Evolutionary conservation across 2,329 filamentous ascomycete species (phyloP).

Genomic region (Ceratocystis lukuohia): DNA sequence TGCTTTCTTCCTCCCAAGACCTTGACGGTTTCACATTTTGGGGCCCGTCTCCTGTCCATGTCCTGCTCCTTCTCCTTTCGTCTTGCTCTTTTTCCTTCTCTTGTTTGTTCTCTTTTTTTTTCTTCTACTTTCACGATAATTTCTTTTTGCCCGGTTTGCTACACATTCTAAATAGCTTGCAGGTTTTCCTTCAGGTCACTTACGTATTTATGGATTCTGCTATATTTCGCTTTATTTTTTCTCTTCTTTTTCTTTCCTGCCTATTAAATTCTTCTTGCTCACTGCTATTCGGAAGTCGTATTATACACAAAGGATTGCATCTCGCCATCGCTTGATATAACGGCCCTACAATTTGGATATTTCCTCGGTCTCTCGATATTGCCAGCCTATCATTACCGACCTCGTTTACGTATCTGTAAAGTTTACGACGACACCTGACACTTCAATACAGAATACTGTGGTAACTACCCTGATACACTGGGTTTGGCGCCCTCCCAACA

Average conservation of each 20-base stretch:
- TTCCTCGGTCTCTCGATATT: too few species aligned
- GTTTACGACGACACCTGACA: too few species aligned
- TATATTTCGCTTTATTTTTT: background rate
- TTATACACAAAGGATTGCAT: too few species aligned
- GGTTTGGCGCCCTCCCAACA: too few species aligned
- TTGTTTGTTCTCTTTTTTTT: background rate
- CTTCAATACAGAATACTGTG: too few species aligned
- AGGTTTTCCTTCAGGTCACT: too few species aligned
- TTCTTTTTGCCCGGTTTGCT: background rate
- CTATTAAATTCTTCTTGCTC: background rate
- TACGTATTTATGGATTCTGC: background rate
- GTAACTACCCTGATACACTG: too few species aligned
- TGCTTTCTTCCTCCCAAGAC: background rate
- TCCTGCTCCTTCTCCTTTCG: background rate
- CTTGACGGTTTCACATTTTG: slow-evolving; percentile 9
- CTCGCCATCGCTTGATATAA: too few species aligned
- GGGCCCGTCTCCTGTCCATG: background rate
- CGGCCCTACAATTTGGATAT: too few species aligned
- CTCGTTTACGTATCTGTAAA: too few species aligned
- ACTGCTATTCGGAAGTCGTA: background rate
- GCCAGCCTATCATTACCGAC: too few species aligned
- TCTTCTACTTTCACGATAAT: background rate
- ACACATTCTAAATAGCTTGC: background rate
- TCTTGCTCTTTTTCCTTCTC: background rate
- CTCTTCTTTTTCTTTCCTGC: background rate